phyloP scores from a whole-genome alignment of 257 asterid species.

The Primulina huaijiensis region DNA sequence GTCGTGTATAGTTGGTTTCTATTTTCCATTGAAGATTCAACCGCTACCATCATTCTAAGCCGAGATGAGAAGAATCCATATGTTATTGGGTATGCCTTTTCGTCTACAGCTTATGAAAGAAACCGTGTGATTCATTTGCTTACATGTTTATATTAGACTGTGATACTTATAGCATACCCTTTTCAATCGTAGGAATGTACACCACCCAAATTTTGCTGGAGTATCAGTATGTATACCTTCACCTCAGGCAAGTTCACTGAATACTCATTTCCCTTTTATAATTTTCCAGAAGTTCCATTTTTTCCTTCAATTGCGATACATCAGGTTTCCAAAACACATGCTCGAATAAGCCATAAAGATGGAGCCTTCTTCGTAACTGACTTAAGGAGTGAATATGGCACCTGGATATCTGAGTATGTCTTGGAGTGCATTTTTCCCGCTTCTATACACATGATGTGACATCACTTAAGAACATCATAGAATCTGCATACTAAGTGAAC shows the following conservation, averaged over 20 bases:
- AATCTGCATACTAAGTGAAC: constrained; percentile 6
- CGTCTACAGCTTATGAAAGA: not conserved
- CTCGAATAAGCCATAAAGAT: constrained; percentile 65
- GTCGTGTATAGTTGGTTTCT: constrained; percentile 63
- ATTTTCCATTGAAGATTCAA: constrained; percentile 52
- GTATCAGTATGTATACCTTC: constrained; percentile 52
- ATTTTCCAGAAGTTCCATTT: not conserved
- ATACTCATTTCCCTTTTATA: not conserved
- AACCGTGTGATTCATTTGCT: not conserved
- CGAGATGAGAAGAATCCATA: constrained; percentile 64
- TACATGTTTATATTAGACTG: not conserved
- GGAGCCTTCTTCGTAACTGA: constrained; percentile 71
- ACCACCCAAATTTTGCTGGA: constrained; percentile 55
- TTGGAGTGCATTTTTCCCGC: too few relatives aligned
- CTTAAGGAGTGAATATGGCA: constrained; percentile 74
- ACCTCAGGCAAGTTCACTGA: constrained; percentile 45
- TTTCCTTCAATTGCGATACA: not conserved
- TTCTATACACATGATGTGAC: not conserved
- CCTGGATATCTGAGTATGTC: constrained; percentile 76
- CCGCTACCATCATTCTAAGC: constrained; percentile 56
- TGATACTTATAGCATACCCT: not conserved
- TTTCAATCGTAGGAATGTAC: constrained; percentile 47
- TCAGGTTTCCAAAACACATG: constrained; percentile 70
- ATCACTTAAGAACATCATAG: too few relatives aligned
- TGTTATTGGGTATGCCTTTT: constrained; percentile 60